phyloP scores from a whole-genome alignment of 768 basidiomycete species.

The Boletus rubroflammeus region DNA sequence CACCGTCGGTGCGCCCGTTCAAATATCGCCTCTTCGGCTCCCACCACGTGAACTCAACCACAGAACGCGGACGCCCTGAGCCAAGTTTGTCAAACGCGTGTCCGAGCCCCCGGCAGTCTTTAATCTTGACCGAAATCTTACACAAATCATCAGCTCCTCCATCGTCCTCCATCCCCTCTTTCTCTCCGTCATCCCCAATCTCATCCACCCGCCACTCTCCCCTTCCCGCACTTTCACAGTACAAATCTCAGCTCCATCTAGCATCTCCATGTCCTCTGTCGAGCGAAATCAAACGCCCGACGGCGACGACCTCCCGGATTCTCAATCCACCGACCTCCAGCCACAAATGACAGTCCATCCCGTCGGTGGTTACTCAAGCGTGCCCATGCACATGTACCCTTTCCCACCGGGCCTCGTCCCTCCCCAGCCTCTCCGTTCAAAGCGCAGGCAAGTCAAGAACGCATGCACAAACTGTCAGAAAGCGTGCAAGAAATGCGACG shows the following conservation, averaged over 20 bases:
- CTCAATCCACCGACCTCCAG: conserved; percentile 36
- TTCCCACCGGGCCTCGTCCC: conserved; percentile 49
- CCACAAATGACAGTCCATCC: conserved; percentile 52
- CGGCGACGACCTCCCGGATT: conserved; percentile 37
- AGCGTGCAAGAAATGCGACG: conserved; percentile 90
- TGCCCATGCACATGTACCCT: conserved; percentile 71
- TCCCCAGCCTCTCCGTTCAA: conserved; percentile 56
- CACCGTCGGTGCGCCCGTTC: conserved; percentile 12
- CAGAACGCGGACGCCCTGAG: conserved; percentile 28
- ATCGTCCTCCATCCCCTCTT: conserved; percentile 16
- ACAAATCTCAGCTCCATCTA: conserved; percentile 23
- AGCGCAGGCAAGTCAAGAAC: conserved; percentile 87
- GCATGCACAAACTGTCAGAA: conserved; percentile 90
- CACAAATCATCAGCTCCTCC: conserved; percentile 27
- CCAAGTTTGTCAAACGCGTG: conserved; percentile 38
- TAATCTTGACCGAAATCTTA: conserved; percentile 34
- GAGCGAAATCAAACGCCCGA: conserved; percentile 41
- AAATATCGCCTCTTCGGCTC: conserved; percentile 30
- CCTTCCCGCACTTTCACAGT: conserved; percentile 31
- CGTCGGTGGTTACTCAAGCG: conserved; percentile 44
- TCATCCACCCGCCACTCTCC: conserved; percentile 26
- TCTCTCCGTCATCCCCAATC: conserved; percentile 8
- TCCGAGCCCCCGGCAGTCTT: conserved; percentile 31
- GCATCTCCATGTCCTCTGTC: conserved; percentile 32
- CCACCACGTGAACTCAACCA: conserved; percentile 34